Evolutionary conservation across 2,329 filamentous ascomycete species (phyloP).

Genomic region (Aureobasidium sp.): DNA sequence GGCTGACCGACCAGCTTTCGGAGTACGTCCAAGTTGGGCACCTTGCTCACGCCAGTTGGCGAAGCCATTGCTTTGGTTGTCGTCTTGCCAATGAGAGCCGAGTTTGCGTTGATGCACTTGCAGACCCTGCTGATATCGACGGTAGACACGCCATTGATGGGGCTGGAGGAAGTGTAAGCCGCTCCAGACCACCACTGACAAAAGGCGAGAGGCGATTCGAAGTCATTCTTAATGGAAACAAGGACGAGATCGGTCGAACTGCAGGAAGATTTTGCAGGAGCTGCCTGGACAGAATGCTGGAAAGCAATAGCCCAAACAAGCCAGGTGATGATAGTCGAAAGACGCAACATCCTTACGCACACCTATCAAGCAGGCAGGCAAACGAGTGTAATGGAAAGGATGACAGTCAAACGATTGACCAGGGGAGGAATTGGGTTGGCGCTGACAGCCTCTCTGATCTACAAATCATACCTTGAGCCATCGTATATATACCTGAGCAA

Average conservation of each 20-base stretch:
- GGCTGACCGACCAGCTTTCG: conserved; percentile 18
- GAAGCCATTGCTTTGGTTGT: conserved; percentile 10
- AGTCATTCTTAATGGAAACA: conserved; percentile 8
- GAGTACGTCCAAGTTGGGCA: conserved; percentile 8
- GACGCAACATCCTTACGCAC: not conserved
- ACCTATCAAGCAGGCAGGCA: too few species aligned
- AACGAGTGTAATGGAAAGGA: not conserved
- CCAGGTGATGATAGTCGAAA: not conserved
- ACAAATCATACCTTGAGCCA: not conserved
- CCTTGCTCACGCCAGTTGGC: conserved; percentile 6
- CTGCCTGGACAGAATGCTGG: not conserved
- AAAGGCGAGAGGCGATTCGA: conserved; percentile 4
- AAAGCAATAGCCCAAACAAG: conserved; percentile 1
- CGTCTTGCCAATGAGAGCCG: conserved; percentile 4
- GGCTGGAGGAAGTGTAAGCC: conserved; percentile 5
- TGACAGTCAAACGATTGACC: not conserved
- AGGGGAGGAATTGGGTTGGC: not conserved
- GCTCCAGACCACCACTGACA: conserved; percentile 14
- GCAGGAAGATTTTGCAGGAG: not conserved
- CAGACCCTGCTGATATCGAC: conserved; percentile 15
- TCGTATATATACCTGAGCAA: not conserved
- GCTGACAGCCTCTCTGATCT: not conserved
- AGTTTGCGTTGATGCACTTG: conserved; percentile 3
- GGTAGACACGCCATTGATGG: conserved; percentile 3
- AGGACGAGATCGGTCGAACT: not conserved